Base-by-base conservation (phyloP, 148 eudicot genomes). In the Rhododendron williamsianum region DNA sequence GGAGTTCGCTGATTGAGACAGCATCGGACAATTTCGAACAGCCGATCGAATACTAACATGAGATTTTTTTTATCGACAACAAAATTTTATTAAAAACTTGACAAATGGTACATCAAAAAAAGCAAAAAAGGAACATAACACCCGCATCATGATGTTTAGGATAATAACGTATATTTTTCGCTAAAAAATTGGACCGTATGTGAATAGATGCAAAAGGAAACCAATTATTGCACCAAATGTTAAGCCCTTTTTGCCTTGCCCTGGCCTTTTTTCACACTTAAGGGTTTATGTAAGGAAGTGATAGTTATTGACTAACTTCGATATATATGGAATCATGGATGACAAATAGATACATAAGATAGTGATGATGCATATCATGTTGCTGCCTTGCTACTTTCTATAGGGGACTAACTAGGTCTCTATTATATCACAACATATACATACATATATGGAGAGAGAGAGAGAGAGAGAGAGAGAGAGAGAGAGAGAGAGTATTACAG, bases 401-500 rank as follows among this genome's bases (percentile, higher is more conserved):
- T 35, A 56, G 60, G 43, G 25, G 10, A 19, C 27, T n/a, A 2
- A 23, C 13, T 25, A 79, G 60, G 74, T 27, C 41, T 2, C 4
- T 54, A 54, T 54, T 54, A 58, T 58, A 21, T 19, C 65, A 19
- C 2, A 33, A 12, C 77, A 30, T 30, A 5, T 15, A 15, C 48
- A 15, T 52, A 33, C 36, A 52, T 30, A 30, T 6, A 54, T 16
- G 54, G 9, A 35, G 19, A 35, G 41, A 35, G 54, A 49, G 52
- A 49, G 54, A 51, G 27, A 60, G 67, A 60, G 25, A 19, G 35
- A 9, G 73, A 71, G 76, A 71, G 36, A 78, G 81, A 41, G 81
- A 38, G 51, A 23, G 51, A 49, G 35, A 51, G 82, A 43, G 65
- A 18, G 11, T 21, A 11, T 69, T 94, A 95, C 98, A 96, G 98